Conservation (phyloP, 106 monocot genomes). For the Alisma plantagoaquatica region DNA sequence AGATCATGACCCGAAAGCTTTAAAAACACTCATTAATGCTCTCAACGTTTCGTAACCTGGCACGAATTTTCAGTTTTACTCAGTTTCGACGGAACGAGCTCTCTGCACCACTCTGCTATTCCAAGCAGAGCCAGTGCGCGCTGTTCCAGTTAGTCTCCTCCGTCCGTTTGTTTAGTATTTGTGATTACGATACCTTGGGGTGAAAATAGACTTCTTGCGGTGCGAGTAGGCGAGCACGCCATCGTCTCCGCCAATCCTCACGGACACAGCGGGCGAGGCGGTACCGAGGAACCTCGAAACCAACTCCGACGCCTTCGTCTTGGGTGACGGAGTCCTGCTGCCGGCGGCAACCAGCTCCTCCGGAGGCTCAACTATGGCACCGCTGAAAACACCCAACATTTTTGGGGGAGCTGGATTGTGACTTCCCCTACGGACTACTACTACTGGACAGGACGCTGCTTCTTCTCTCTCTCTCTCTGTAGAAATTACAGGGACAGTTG, state of each 20-base stretch:
- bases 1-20: no score
- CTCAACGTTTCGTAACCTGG: no score
- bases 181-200: conserved; percentile 38
- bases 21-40: no score
- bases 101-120: no score
- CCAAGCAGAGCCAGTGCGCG: no score
- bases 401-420: not conserved
- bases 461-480: conserved; percentile 7
- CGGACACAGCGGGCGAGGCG: conserved; percentile 34
- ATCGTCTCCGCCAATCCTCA: conserved; percentile 35
- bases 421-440: not conserved
- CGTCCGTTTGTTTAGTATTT: no score
- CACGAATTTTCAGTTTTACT: no score
- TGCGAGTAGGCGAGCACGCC: conserved; percentile 68
- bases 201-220: conserved; percentile 39
- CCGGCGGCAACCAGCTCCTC: conserved; percentile 77
- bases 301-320: conserved; percentile 68
- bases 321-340: conserved; percentile 88
- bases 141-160: no score
- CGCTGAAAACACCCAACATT: conserved; percentile 92
- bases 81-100: no score
- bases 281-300: conserved; percentile 36
- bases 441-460: not conserved
- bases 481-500: not conserved
- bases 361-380: conserved; percentile 72